These are phyloP conservation scores for Stentor coeruleus DNA, from an alignment of 73 alveolate species.

Conservation along the genomic window DNA sequence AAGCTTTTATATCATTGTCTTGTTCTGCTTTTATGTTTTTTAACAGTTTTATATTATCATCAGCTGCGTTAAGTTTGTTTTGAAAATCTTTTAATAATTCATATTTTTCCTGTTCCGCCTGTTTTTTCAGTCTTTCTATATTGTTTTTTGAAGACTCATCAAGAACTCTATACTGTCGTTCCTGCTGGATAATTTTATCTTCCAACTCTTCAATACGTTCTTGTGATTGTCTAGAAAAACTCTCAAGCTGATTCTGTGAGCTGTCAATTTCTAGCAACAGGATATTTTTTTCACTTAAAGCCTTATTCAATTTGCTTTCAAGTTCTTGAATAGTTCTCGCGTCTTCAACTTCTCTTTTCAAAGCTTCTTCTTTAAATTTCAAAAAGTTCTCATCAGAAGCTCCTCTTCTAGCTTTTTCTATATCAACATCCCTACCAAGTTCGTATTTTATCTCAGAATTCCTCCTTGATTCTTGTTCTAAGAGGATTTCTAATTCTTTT, in stretches of 20 bases:
- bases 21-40: not conserved
- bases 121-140: not conserved
- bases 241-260: not conserved
- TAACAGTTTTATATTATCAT: not conserved
- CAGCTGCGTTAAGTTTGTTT: not conserved
- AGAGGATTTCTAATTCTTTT: constrained; percentile 45
- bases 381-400: not conserved
- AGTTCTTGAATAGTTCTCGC: constrained; percentile 46
- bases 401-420: not conserved
- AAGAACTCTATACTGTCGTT: not conserved
- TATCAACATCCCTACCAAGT: constrained; percentile 42
- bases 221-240: not conserved
- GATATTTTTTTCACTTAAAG: not conserved
- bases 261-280: not conserved
- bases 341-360: constrained; percentile 46
- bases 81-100: not conserved
- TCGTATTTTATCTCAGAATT: constrained; percentile 40
- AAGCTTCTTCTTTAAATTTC: constrained; percentile 25
- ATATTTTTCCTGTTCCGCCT: not conserved
- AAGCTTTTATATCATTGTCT: not conserved
- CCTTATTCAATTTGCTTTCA: constrained; percentile 34
- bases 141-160: not conserved
- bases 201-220: not conserved
- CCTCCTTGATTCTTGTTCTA: constrained; percentile 50
- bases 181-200: not conserved